Evolutionary conservation across 116 monocot species (phyloP).

Genomic region (Trichopus zeylanicus): DNA sequence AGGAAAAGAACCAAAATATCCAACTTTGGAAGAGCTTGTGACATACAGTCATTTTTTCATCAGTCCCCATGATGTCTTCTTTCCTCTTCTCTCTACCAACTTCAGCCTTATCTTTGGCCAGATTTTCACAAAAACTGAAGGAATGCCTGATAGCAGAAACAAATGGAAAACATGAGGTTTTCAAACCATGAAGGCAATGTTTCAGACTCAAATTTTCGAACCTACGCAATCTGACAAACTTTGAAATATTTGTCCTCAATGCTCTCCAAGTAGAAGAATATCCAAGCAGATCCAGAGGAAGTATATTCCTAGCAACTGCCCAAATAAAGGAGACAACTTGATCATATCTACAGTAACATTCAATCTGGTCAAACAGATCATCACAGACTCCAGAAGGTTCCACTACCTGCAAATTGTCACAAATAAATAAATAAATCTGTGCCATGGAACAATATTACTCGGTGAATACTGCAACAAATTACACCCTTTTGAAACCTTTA

Average conservation of each 20-base stretch:
- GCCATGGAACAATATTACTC: neutral
- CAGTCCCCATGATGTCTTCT: neutral
- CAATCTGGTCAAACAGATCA: constrained; percentile 5
- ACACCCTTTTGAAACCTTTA: too few relatives aligned
- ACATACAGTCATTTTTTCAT: constrained; percentile 9
- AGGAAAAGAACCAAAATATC: constrained; percentile 84
- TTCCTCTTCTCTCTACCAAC: neutral
- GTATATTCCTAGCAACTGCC: constrained; percentile 61
- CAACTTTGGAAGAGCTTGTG: constrained; percentile 38
- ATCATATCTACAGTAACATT: constrained; percentile 40
- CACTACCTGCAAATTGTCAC: neutral
- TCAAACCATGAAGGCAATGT: constrained; percentile 50
- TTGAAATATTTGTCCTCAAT: constrained; percentile 72
- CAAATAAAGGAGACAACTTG: constrained; percentile 80
- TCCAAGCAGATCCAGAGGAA: constrained; percentile 70
- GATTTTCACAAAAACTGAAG: constrained; percentile 12
- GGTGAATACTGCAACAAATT: too few relatives aligned
- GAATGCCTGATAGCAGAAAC: constrained; percentile 18
- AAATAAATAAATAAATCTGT: neutral
- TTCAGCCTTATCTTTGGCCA: neutral
- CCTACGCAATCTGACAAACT: constrained; percentile 62
- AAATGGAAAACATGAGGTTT: constrained; percentile 46
- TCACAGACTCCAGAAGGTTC: neutral
- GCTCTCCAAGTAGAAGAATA: constrained; percentile 56
- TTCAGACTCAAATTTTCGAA: constrained; percentile 55